These are phyloP conservation scores for Suillus americanus DNA, from an alignment of 768 basidiomycete genomes.

Conservation along the genomic window DNA sequence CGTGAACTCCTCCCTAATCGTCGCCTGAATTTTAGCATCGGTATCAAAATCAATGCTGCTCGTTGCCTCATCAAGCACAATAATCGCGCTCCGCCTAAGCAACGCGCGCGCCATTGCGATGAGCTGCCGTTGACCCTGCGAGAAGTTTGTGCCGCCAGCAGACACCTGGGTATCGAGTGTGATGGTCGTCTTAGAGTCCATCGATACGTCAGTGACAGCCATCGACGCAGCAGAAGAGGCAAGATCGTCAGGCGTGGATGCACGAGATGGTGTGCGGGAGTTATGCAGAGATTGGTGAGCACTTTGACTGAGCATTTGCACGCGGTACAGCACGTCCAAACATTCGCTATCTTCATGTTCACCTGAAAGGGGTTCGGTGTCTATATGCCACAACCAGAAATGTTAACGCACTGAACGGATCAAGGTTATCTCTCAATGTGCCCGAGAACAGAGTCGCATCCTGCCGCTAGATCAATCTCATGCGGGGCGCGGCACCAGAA, in stretches of 20 bases:
- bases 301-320: conserved; percentile 67
- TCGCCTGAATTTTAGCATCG: conserved; percentile 86
- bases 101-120: conserved; percentile 86
- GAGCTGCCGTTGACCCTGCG: conserved; percentile 87
- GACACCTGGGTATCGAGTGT: conserved; percentile 79
- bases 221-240: conserved; percentile 42
- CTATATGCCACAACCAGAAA: neutral
- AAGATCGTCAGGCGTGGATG: conserved; percentile 43
- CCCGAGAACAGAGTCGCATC: conserved; percentile 82
- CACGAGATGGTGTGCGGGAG: conserved; percentile 49
- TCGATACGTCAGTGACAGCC: conserved; percentile 42
- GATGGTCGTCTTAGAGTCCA: conserved; percentile 54
- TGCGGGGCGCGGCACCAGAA: neutral
- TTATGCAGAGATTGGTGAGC: conserved; percentile 47
- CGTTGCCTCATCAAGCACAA: conserved; percentile 82
- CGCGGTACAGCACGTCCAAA: conserved; percentile 76
- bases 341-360: conserved; percentile 83
- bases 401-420: conserved; percentile 56
- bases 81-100: conserved; percentile 66
- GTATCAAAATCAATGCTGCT: conserved; percentile 87
- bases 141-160: conserved; percentile 87
- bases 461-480: conserved; percentile 16
- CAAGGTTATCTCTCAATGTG: conserved; percentile 71
- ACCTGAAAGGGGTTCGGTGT: conserved; percentile 32
- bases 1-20: conserved; percentile 84